Evolutionary conservation across 352 stramenopile species (phyloP).

Genomic region (Globisporangium recalcitrans): DNA sequence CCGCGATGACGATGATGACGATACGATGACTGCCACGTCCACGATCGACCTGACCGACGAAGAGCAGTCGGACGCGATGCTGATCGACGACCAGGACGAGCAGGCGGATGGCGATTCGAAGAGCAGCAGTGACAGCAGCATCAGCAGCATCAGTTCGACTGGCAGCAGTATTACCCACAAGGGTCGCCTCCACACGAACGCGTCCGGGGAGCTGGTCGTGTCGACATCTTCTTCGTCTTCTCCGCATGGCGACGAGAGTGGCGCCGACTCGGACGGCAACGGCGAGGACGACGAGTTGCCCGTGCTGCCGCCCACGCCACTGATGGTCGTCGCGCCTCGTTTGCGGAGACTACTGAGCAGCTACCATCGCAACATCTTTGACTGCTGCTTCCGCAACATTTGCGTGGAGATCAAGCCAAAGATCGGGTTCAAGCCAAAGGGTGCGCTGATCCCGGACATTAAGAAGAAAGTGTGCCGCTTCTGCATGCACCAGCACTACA

Average conservation of each 20-base stretch:
- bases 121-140: neutral
- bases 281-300: slow-evolving; percentile 23
- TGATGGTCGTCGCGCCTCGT: slow-evolving; percentile 11
- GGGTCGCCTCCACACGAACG: neutral
- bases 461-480: slow-evolving; percentile 75
- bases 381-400: slow-evolving; percentile 83
- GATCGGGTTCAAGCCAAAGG: slow-evolving; percentile 70
- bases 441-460: slow-evolving; percentile 43
- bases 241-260: slow-evolving; percentile 10
- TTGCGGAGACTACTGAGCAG: slow-evolving; percentile 27
- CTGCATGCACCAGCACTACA: slow-evolving; percentile 89
- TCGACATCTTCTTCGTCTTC: neutral
- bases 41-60: slow-evolving; percentile 35
- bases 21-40: slow-evolving; percentile 11
- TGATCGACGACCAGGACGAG: slow-evolving; percentile 10
- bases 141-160: neutral
- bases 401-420: slow-evolving; percentile 88
- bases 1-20: slow-evolving; percentile 20
- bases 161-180: neutral
- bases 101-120: neutral
- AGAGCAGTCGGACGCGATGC: slow-evolving; percentile 18
- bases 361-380: slow-evolving; percentile 62
- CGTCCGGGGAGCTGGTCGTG: neutral
- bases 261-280: neutral
- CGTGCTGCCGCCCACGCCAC: slow-evolving; percentile 3